These are phyloP conservation scores for Xerocomellus intermedius DNA, from an alignment of 768 basidiomycete genomes.

Conservation along the genomic window DNA sequence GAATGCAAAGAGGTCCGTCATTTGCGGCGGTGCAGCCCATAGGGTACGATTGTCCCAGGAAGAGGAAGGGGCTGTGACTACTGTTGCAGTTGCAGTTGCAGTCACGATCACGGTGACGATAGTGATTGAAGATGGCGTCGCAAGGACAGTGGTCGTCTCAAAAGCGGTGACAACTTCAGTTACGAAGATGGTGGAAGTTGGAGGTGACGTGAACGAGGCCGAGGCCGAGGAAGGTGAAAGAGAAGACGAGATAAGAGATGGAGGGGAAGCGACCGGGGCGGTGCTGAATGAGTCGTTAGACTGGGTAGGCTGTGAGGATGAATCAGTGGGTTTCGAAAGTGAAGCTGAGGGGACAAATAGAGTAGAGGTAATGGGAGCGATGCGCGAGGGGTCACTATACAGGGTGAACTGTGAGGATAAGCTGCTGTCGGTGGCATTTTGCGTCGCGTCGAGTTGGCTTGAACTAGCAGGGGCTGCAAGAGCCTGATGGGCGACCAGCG, in stretches of 20 bases:
- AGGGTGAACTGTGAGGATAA: background rate
- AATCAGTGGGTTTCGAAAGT: background rate
- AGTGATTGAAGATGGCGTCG: background rate
- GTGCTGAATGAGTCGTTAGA: background rate
- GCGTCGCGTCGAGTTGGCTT: background rate
- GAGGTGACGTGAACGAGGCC: background rate
- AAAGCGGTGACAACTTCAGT: conserved; percentile 9
- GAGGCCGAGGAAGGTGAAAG: background rate
- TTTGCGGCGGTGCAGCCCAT: conserved; percentile 54
- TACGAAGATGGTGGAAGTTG: conserved; percentile 2
- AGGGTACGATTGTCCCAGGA: conserved; percentile 20
- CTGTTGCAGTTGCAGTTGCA: background rate
- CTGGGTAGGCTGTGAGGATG: background rate
- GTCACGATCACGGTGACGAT: conserved; percentile 12
- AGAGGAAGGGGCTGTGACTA: background rate
- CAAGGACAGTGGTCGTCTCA: conserved; percentile 8
- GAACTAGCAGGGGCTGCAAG: conserved; percentile 14
- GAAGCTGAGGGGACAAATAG: background rate
- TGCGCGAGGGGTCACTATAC: background rate
- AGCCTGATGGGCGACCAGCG: conserved; percentile 14
- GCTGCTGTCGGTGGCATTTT: background rate
- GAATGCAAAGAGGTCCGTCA: conserved; percentile 61
- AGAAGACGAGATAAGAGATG: background rate
- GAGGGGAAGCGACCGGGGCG: background rate
- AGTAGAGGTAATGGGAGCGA: background rate